Base-by-base conservation (phyloP, 306 rosid genomes). In the Vigna nakashimae region DNA sequence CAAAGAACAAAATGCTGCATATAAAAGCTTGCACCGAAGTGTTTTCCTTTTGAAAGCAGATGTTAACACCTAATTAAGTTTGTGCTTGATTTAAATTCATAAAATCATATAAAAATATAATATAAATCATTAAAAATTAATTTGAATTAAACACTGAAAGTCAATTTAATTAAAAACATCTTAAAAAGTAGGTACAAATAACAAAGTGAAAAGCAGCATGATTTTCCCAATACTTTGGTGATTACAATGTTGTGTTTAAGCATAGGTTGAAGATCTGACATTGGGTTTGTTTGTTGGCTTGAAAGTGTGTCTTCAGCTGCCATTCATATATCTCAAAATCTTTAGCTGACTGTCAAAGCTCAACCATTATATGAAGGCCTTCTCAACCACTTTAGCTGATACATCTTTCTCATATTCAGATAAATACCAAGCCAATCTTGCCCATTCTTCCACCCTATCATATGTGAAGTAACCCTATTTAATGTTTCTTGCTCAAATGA, bases 401-500 rank as follows among this genome's bases (percentile, higher is more conserved):
- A 2, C 12, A 8, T 42, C 46, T 42, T 42, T 42, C 46, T 36
- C 49, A 45, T 45, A 12, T 12, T 45, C 50, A 45, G 12, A 45
- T 10, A 12, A 45, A 45, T 45, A 45, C 50, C 50, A 45, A 43
- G 5, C 15, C 46, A 42, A 8, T 42, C 3, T 42, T 9, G 4
- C 13, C 0, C 46, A 15, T 45, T 45, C 49, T 45, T 45, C 4
- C 49, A 45, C 49, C 49, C 11, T 45, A 10, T 11, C 15, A 24
- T 8, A 1, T 40, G 11, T 38, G 5, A 7, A 20, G 5, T 36
- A 53, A 30, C 56, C 83, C 77, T 34, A 71, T 77, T 63, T 89
- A 91, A 88, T 79, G 69, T 88, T 89, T 93, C 98, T 93, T 93
- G 98, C 98, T 93, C 98, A 91, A 93, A 93, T 93, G 96, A 92